These are phyloP conservation scores for Neltuma alba DNA, from an alignment of 306 rosid genomes.

Conservation along the genomic window DNA sequence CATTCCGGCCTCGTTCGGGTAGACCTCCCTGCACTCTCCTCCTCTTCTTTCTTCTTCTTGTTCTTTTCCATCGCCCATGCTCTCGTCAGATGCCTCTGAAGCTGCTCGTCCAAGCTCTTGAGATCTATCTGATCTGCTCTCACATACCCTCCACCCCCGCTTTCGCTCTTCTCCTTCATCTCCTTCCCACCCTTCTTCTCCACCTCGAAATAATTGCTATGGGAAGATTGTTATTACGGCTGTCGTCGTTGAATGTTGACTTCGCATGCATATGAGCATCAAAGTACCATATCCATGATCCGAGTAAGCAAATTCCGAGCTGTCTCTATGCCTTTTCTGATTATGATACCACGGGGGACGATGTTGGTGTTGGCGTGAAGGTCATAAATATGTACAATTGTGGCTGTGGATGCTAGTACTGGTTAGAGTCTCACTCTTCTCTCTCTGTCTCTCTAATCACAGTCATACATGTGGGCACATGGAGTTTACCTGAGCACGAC, in stretches of 20 bases:
- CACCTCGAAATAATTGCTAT: neutral
- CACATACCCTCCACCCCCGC: too few relatives aligned
- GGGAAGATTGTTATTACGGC: neutral
- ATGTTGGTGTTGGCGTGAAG: constrained; percentile 24
- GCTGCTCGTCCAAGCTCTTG: too few relatives aligned
- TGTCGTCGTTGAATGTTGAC: constrained; percentile 2
- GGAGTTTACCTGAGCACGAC: constrained; percentile 92
- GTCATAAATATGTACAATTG: constrained; percentile 44
- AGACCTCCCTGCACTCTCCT: constrained; percentile 3
- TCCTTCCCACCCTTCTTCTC: neutral
- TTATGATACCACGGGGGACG: constrained; percentile 21
- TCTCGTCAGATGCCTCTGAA: too few relatives aligned
- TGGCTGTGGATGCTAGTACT: constrained; percentile 41
- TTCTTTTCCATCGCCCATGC: too few relatives aligned
- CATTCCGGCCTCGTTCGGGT: too few relatives aligned
- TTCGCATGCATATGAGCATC: neutral
- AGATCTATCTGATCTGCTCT: too few relatives aligned
- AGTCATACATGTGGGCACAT: constrained; percentile 92
- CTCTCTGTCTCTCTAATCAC: constrained; percentile 33
- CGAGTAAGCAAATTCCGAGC: constrained; percentile 31
- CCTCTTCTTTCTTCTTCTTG: too few relatives aligned
- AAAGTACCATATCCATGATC: neutral
- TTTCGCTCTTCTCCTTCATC: too few relatives aligned
- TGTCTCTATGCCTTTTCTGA: neutral
- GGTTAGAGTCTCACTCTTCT: neutral